Percentiles rank a stretch among this genome's conserved stretches.
Conservation (phyloP, 257 asterid species). For the Plectranthus barbatus region DNA sequence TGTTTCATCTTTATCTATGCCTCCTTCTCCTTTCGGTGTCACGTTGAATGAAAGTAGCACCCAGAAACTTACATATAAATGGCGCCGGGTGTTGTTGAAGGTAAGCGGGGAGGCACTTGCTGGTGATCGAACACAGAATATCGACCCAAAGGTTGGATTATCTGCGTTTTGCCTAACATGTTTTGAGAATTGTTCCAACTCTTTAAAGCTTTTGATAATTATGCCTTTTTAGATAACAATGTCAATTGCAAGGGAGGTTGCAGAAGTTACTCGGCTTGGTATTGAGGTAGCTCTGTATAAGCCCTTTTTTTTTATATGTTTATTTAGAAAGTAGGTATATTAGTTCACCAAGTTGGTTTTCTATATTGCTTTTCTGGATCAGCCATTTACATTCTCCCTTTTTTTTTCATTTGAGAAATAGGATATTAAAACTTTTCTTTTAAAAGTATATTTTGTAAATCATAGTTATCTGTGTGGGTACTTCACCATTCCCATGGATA, state of each 20-base stretch:
- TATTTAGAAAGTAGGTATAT: background rate
- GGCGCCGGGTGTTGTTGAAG: conserved; percentile 97
- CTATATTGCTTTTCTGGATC: background rate
- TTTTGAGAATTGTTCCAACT: background rate
- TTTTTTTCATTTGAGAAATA: conserved; percentile 1
- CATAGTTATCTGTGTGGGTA: background rate
- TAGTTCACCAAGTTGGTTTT: background rate
- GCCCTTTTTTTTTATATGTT: background rate
- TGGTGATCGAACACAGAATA: conserved; percentile 86
- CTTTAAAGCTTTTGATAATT: conserved; percentile 9
- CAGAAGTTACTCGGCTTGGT: conserved; percentile 86
- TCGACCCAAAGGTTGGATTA: conserved; percentile 82
- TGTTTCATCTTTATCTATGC: conserved; percentile 33
- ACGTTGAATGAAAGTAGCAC: conserved; percentile 38
- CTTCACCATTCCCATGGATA: too few relatives aligned
- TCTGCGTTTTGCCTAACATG: background rate
- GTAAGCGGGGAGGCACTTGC: conserved; percentile 99
- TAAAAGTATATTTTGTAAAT: background rate
- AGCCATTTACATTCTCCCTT: background rate
- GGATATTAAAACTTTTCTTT: background rate
- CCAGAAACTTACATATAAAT: conserved; percentile 42
- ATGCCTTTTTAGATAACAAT: conserved; percentile 54
- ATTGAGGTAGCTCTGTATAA: conserved; percentile 49
- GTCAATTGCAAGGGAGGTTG: conserved; percentile 98
- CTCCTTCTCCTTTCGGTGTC: conserved; percentile 55